Evolutionary conservation across 768 basidiomycete genomes (phyloP).

Genomic region (Infundibulicybe gibba): DNA sequence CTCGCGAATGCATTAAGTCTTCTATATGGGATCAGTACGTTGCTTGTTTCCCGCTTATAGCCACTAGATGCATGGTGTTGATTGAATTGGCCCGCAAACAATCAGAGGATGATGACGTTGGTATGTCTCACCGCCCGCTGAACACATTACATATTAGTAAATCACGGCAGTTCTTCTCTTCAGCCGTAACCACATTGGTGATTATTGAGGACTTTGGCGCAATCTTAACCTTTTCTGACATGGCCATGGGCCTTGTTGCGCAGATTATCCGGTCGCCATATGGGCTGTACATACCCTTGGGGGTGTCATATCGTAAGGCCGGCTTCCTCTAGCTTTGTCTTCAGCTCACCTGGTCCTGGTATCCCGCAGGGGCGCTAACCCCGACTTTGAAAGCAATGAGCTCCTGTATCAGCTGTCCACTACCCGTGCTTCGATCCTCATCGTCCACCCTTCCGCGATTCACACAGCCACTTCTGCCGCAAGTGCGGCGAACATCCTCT

Average conservation of each 20-base stretch:
- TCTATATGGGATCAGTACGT: constrained; percentile 41
- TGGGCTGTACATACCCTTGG: constrained; percentile 58
- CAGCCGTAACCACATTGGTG: constrained; percentile 67
- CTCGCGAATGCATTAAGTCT: constrained; percentile 43
- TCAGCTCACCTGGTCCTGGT: neutral
- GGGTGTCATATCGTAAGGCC: constrained; percentile 51
- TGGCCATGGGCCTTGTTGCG: no score
- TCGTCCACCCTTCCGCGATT: constrained; percentile 44
- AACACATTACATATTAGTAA: neutral
- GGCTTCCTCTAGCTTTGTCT: neutral
- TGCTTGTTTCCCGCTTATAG: neutral
- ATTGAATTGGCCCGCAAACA: neutral
- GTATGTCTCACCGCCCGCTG: constrained; percentile 28
- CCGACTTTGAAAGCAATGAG: constrained; percentile 49
- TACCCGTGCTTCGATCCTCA: constrained; percentile 43
- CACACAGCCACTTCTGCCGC: constrained; percentile 40
- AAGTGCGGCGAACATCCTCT: constrained; percentile 23
- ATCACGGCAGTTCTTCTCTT: constrained; percentile 45
- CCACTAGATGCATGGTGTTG: neutral
- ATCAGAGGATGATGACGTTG: constrained; percentile 46
- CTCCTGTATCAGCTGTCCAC: constrained; percentile 51
- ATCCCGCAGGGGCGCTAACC: constrained; percentile 52
- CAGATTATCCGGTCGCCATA: constrained; percentile 53
- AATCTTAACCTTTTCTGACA: neutral
- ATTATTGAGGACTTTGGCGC: constrained; percentile 8